Base-by-base conservation (phyloP, 1,284 basidiomycete genomes). In the Pholiota adiposa region DNA sequence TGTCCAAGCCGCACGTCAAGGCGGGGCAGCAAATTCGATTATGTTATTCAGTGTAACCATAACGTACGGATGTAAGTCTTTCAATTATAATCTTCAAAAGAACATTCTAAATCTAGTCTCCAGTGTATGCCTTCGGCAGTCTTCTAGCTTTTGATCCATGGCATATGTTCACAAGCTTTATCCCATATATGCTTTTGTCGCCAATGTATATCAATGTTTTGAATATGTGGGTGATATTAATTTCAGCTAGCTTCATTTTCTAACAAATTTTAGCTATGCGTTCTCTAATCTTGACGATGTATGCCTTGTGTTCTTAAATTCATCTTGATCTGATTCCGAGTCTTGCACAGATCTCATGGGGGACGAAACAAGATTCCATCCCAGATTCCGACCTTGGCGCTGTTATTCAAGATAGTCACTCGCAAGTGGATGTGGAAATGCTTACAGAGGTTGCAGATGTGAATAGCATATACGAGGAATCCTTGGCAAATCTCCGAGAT, bases 91-190 rank as follows among this genome's bases (percentile, higher is more conserved):
- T 41, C 23, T 18, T 18, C 3, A 18, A 9, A 25, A n/a, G 2
- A 33, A 48, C 25, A 44, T 51, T 53, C 4, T 51, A 23, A 21
- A 11, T 27, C 27, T 29, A 25, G 3, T 44, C n/a, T 58, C 41
- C 65, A 85, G 88, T 93, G 36, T 97, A 93, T 72, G 78, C 88
- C 6, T 73, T 88, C 38, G 86, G 90, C 43, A 93, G 93, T 67
- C 64, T 97, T n/a, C 77, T 98, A 16, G 93, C 95, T 0, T 85
- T 97, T 62, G 96, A 98, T 75, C 94, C 96, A 14, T 93, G 95
- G 88, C 93, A 97, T 76, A 87, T 97, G 75, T 58, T 98, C 63
- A 98, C 96, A 1, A 94, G 92, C 68, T 96, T 96, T 70, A 64
- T 90, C 6, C 95, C 94, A 60, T 98, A 97, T 72, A 75, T 98